Conservation (phyloP, 345 rosid species). For the Salix brachista region DNA sequence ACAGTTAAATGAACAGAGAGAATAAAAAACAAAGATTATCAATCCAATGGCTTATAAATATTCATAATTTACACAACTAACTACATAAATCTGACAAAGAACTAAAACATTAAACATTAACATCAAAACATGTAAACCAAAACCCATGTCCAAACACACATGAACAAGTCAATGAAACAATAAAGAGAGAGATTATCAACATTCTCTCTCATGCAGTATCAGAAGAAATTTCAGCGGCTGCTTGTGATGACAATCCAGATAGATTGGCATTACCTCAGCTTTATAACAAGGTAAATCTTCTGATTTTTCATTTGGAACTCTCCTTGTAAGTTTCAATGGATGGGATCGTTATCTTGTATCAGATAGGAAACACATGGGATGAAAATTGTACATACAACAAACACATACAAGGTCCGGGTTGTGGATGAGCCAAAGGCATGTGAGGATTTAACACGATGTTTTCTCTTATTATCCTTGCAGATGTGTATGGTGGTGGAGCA, state of each 20-base stretch:
- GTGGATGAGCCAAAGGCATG: too few relatives aligned
- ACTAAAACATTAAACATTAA: neutral
- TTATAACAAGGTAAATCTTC: conserved; percentile 54
- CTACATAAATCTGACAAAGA: neutral
- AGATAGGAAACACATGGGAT: neutral
- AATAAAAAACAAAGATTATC: neutral
- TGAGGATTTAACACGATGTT: neutral
- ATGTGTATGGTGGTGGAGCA: conserved; percentile 59
- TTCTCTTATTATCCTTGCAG: conserved; percentile 34
- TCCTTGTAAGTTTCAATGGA: neutral
- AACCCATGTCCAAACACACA: conserved; percentile 14
- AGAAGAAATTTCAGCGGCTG: conserved; percentile 52
- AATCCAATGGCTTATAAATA: neutral
- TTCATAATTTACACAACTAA: neutral
- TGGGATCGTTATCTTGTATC: neutral
- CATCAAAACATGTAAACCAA: neutral
- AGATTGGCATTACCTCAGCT: conserved; percentile 45
- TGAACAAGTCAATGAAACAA: conserved; percentile 3
- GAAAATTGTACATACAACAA: neutral
- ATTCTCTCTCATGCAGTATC: conserved; percentile 41
- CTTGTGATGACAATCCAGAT: conserved; percentile 51
- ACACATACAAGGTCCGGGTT: too few relatives aligned
- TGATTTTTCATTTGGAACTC: neutral
- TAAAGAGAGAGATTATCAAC: neutral
- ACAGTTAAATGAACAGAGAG: neutral